Base-by-base conservation (phyloP, 495 filamentous ascomycete genomes). In the Aspergillus conjunctus region DNA sequence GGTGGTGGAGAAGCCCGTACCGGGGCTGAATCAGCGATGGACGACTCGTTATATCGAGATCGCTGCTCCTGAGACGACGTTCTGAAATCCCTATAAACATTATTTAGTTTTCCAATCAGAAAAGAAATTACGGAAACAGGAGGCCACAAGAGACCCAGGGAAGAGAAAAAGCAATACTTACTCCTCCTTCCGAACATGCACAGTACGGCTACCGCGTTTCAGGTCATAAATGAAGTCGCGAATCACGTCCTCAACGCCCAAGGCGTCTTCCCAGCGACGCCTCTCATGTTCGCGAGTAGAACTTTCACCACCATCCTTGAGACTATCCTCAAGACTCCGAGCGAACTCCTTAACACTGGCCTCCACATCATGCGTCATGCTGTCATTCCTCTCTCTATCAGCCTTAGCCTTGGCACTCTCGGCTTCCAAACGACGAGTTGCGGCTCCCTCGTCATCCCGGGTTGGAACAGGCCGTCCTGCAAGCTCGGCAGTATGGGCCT, bases 181-280 rank as follows among this genome's bases (percentile, higher is more conserved):
- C 79, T 89, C 88, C 74, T 98, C 92, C 33, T 85, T 82, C 57
- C 92, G 83, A 56, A 95, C 73, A 60, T 86, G 84, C 26, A 91
- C 81, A 58, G 89, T 84, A 59, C 92, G 83, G 65, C 89, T 91
- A 53, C 86, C 89, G 51, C 94, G 86, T 68, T 97, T 91, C 33
- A 99, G 73, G 63, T 97, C 95, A 67, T 92, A 98, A 67, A 99
- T 98, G 75, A 99, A 97, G 65, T 98, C 94, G 64, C 91, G 89
- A 59, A 97, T 90, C 60, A 94, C 91, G 66, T 98, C 93, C 66
- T 99, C 95, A 54, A 99, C 95, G 31, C 95, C 95, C 37, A 98
- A 79, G 37, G 86, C 95, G 77, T 99, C 95, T 67, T 98, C 93
- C 95, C 95, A 99, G 58, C 94, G 86, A 58, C 94, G 84, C 65